A percentile compares a stretch with the other conserved stretches of the same genome.
These are phyloP conservation scores for Ceratobasidium sp. DNA, from an alignment of 1,284 basidiomycete genomes.

Conservation along the genomic window DNA sequence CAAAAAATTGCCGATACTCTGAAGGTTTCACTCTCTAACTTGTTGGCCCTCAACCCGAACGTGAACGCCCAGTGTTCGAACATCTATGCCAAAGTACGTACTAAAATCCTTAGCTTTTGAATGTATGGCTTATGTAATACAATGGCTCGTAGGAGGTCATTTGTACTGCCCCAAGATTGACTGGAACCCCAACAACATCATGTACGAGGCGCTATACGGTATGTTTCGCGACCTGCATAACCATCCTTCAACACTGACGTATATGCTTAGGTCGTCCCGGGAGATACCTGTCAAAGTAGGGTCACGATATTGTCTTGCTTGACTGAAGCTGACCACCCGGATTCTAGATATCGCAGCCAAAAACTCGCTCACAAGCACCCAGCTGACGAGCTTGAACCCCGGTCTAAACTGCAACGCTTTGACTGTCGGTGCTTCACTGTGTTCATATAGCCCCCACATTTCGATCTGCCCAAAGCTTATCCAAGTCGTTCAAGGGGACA, in stretches of 20 bases:
- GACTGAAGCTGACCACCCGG: too few relatives aligned
- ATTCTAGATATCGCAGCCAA: neutral
- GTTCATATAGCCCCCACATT: neutral
- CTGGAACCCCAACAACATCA: neutral
- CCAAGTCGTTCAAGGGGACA: too few relatives aligned
- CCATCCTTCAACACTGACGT: too few relatives aligned
- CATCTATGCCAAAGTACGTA: neutral
- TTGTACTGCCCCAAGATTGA: neutral
- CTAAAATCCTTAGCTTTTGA: too few relatives aligned
- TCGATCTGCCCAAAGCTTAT: constrained; percentile 7
- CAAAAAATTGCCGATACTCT: neutral
- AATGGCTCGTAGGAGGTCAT: neutral
- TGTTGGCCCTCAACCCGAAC: constrained; percentile 4
- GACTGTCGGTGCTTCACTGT: neutral
- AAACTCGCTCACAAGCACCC: neutral
- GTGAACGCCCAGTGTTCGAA: too few relatives aligned
- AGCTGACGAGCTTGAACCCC: neutral
- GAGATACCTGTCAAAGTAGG: too few relatives aligned
- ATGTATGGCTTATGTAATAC: too few relatives aligned
- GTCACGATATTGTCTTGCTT: neutral
- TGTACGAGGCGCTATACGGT: constrained; percentile 2
- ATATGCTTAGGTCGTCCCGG: neutral
- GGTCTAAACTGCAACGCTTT: neutral
- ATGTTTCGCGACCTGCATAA: neutral
- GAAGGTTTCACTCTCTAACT: neutral